Base-by-base conservation (phyloP, 2,329 filamentous ascomycete species). In the Pseudocercospora pini-densiflorae region DNA sequence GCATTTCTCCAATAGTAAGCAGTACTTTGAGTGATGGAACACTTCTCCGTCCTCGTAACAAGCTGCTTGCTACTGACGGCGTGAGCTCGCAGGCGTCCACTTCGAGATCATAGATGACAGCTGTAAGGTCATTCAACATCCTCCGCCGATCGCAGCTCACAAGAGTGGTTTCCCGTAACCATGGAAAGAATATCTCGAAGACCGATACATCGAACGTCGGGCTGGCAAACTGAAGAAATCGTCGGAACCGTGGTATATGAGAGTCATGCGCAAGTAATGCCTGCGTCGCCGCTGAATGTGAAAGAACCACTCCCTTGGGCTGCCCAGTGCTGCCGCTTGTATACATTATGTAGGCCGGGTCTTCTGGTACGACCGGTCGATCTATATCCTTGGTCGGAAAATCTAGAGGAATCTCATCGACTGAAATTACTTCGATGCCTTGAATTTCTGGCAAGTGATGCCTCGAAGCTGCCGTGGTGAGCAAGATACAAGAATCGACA, bases 171-270 rank as follows among this genome's bases (percentile, higher is more conserved):
- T 91, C 91, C 64, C 92, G 85, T 68, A 89, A 90, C 16, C 94
- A 81, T 0, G 94, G 91, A 70, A 97, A 97, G 83, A 97, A 97
- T 6, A 96, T 94, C 76, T 97, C 94, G 76, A 97, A 97, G 5
- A 97, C 90, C 0, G 92, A 97, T 7, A 97, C 94, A 78, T 97
- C 94, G 76, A 97, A 97, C 0, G 93, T 97, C 0, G 94, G 92
- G 2, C 93, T 90, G 4, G 94, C 94, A 77, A 97, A 97, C 77
- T 97, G 94, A 0, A 97, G 85, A 77, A 97, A 97, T 54, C 93
- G 87, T 16, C 83, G 83, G 75, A 97, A 97, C 0, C 61, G 45
- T 1, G 94, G 94, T 47, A 97, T 89, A 72, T 94, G 88, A 55
- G 82, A 84, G 73, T 96, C 85, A 75, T 97, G 94, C 1, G 92